Evolutionary conservation across 192 early-diverging fungal species (phyloP).

Genomic region (Entomortierella beljakovae): DNA sequence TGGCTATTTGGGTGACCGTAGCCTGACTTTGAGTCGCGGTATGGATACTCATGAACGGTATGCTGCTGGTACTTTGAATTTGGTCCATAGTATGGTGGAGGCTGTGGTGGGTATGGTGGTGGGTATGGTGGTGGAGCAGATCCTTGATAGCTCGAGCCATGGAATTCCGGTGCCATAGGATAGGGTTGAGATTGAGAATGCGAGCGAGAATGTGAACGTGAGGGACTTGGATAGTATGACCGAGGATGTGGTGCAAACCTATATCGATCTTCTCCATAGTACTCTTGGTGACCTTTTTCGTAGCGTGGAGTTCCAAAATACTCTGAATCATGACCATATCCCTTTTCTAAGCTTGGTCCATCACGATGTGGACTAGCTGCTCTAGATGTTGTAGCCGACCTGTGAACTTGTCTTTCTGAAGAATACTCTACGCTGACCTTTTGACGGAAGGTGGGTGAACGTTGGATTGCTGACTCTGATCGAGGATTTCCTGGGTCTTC

Average conservation of each 20-base stretch:
- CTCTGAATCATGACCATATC: not conserved
- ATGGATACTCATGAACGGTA: conserved; percentile 6
- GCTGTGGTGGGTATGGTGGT: conserved; percentile 12
- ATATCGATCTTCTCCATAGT: conserved; percentile 24
- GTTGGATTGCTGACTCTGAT: not conserved
- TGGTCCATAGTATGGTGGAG: conserved; percentile 13
- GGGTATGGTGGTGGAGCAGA: conserved; percentile 3
- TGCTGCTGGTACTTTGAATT: conserved; percentile 14
- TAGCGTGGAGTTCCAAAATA: not conserved
- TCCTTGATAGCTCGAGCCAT: not conserved
- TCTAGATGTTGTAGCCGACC: conserved; percentile 1
- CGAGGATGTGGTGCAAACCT: conserved; percentile 20
- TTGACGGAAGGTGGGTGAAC: too few relatives aligned
- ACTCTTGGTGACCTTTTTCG: conserved; percentile 16
- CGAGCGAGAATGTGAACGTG: conserved; percentile 22
- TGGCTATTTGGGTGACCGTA: conserved; percentile 10
- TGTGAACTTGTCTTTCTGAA: conserved; percentile 1
- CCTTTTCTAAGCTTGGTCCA: not conserved
- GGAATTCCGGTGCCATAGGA: conserved; percentile 14
- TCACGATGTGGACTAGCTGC: conserved; percentile 22
- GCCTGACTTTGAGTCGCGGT: conserved; percentile 8
- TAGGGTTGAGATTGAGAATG: conserved; percentile 27
- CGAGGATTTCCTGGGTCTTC: not conserved
- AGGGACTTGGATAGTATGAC: conserved; percentile 38
- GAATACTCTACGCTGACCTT: not conserved